Base-by-base conservation (phyloP, 1,284 basidiomycete genomes). In the Leucoagaricus sp. region DNA sequence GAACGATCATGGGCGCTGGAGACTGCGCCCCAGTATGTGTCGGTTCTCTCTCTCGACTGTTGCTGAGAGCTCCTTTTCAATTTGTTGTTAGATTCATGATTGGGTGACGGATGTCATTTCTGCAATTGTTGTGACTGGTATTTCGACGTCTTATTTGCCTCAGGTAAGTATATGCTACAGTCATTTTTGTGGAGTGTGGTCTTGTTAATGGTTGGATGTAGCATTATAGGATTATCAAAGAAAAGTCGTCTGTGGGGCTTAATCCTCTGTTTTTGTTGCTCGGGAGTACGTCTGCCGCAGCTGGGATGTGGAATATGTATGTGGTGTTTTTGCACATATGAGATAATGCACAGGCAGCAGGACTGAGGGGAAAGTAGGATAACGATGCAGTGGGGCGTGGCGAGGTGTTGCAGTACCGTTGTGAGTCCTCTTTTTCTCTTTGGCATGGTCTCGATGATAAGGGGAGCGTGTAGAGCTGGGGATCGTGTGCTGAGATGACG, bases 181-280 rank as follows among this genome's bases (percentile, higher is more conserved):
- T n/a, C n/a, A n/a, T 12, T 15, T 13, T 23, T n/a, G 36, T 46
- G 40, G 8, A 29, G 8, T 21, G 21, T 29, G 53, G 25, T 10
- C 28, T 7, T 13, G 4, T 9, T 1, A n/a, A 17, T 8, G 38
- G 31, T 26, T 48, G n/a, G n/a, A n/a, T n/a, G 23, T 36, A 92
- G 85, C 90, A 90, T 65, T 75, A 82, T 53, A 80, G 91, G 29
- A 94, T 96, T 60, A 86, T 94, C 65, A 72, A 74, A 53, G 81
- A 86, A 45, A 81, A 84, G 40, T 91, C 93, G 0, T 95, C 93
- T 0, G 86, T 95, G 63, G 95, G 95, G 0, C 86, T 97, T 60
- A 94, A 91, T 58, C 93, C 94, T 52, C 92, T 92, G 86, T 99
- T 93, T 70, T 76, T 98, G 17, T 79, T 98, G 2, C 82, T 98